phyloP scores from a whole-genome alignment of 768 basidiomycete species.

The Suillus alpinus region DNA sequence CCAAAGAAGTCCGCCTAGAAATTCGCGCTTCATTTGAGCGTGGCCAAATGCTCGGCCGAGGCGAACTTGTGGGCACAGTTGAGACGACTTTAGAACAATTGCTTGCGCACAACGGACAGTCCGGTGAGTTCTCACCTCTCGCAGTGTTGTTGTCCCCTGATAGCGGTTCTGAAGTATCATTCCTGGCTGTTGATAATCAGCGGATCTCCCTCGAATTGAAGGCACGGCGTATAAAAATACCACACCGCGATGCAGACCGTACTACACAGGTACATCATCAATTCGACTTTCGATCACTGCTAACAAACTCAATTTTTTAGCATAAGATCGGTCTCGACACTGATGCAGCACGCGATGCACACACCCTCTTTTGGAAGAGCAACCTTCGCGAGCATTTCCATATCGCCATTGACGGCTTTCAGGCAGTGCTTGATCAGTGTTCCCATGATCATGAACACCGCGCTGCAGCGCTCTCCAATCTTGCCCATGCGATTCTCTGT shows the following conservation, averaged over 20 bases:
- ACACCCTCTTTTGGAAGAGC: neutral
- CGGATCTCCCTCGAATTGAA: neutral
- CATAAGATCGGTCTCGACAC: neutral
- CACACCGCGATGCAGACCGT: neutral
- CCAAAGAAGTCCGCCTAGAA: neutral
- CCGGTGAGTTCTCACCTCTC: neutral
- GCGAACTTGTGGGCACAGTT: neutral
- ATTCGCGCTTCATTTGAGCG: neutral
- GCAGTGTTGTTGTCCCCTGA: neutral
- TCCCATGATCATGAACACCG: neutral
- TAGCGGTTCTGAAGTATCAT: neutral
- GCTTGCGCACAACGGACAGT: neutral
- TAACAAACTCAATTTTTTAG: neutral
- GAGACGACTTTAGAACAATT: neutral
- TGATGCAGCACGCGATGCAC: neutral
- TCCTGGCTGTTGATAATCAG: neutral
- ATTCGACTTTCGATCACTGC: neutral
- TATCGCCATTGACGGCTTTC: neutral
- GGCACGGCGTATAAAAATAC: neutral
- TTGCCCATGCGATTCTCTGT: neutral
- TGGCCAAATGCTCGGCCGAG: neutral
- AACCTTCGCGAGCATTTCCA: neutral
- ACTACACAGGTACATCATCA: neutral
- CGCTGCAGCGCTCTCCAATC: constrained; percentile 2
- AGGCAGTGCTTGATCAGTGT: neutral